Evolutionary conservation across 2,329 filamentous ascomycete species (phyloP).

Genomic region (Penicillium sp.): DNA sequence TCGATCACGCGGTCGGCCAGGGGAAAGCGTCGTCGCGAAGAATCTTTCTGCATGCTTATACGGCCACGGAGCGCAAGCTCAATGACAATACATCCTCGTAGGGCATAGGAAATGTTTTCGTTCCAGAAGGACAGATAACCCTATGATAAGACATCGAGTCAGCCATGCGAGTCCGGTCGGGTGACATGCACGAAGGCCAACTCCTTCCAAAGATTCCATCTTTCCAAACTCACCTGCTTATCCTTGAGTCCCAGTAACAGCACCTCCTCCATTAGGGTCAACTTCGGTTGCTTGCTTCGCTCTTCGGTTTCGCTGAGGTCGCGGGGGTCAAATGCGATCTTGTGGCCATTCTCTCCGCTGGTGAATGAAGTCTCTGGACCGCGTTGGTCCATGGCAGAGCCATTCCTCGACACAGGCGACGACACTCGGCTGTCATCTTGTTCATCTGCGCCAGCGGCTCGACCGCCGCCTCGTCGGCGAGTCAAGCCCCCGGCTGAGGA

Average conservation of each 20-base stretch:
- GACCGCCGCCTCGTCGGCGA: conserved; percentile 69
- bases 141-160: conserved; percentile 51
- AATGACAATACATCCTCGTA: conserved; percentile 97
- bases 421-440: conserved; percentile 68
- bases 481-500: conserved; percentile 72
- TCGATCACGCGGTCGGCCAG: conserved; percentile 93
- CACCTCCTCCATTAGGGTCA: conserved; percentile 98
- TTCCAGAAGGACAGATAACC: conserved; percentile 99
- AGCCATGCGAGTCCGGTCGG: conserved; percentile 22
- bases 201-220: conserved; percentile 1
- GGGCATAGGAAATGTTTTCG: conserved; percentile 98
- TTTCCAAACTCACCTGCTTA: conserved; percentile 76
- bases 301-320: conserved; percentile 97
- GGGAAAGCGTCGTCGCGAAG: conserved; percentile 86
- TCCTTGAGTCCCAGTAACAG: conserved; percentile 94
- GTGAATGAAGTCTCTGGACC: conserved; percentile 80
- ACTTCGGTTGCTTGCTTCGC: conserved; percentile 94
- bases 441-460: conserved; percentile 61
- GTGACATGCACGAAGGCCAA: not conserved
- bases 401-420: conserved; percentile 66
- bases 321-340: conserved; percentile 95
- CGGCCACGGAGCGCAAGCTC: conserved; percentile 94
- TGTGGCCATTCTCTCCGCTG: conserved; percentile 89
- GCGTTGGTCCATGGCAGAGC: conserved; percentile 59
- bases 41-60: conserved; percentile 98